A percentile compares a stretch with the other conserved stretches of the same genome.
Conservation (phyloP, 176 grass and related monocot genomes). For the Lolium multiflorum region DNA sequence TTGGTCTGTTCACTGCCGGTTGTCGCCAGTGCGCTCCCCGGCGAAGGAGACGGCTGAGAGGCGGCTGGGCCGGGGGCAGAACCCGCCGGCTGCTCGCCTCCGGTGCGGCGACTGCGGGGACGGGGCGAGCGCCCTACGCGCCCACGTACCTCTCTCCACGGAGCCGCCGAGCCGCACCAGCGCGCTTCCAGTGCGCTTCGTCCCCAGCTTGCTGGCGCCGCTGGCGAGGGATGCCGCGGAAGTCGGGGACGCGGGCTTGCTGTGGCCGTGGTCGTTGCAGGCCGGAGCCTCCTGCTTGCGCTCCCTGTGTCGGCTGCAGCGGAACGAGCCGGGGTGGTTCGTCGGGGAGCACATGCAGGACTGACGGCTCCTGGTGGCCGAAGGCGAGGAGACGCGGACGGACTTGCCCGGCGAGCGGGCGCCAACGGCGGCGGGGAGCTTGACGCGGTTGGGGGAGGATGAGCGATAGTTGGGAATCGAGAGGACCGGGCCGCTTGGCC, state of each 20-base stretch:
- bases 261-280: no score
- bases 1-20: background rate
- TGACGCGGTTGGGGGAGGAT: slow-evolving; percentile 52
- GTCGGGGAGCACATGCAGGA: no score
- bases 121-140: slow-evolving; percentile 55
- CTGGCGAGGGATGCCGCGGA: background rate
- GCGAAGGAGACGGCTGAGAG: no score
- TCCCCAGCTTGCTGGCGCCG: slow-evolving; percentile 19
- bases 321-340: no score
- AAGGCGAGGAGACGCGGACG: background rate
- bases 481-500: slow-evolving; percentile 40
- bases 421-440: slow-evolving; percentile 29
- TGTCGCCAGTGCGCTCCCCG: no score
- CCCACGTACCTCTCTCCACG: slow-evolving; percentile 6
- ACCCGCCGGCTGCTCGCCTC: slow-evolving; percentile 9
- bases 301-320: no score
- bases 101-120: slow-evolving; percentile 56
- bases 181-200: slow-evolving; percentile 54
- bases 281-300: no score
- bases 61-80: slow-evolving; percentile 17
- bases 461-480: slow-evolving; percentile 39
- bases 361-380: background rate
- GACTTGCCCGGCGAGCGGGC: background rate
- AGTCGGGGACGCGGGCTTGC: slow-evolving; percentile 18
- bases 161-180: background rate